A percentile compares a stretch with the other conserved stretches of the same genome.
phyloP scores from a whole-genome alignment of 768 basidiomycete genomes.

The Coprinopsis sp. region DNA sequence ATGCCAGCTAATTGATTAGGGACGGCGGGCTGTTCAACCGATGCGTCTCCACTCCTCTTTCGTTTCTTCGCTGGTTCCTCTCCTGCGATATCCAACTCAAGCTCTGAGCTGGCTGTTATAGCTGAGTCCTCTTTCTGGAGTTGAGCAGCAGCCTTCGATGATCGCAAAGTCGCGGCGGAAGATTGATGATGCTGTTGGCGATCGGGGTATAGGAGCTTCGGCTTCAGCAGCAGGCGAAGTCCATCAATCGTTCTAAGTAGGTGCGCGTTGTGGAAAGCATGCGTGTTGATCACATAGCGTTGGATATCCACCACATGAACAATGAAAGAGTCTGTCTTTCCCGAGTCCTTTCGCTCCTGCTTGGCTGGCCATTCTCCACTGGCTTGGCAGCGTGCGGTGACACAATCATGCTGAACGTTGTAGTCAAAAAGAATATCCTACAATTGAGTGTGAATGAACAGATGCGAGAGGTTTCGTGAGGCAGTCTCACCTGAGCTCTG shows the following conservation, averaged over 20 bases:
- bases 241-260: not conserved
- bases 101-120: too few species aligned
- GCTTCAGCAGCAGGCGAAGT: not conserved
- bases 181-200: not conserved
- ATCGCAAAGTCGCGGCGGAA: not conserved
- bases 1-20: too few species aligned
- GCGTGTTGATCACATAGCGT: slow-evolving; percentile 14
- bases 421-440: slow-evolving; percentile 10
- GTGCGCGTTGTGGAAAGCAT: slow-evolving; percentile 6
- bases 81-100: too few species aligned
- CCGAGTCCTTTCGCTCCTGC: slow-evolving; percentile 5
- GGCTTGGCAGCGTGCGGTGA: not conserved
- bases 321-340: slow-evolving; percentile 12
- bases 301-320: slow-evolving; percentile 17
- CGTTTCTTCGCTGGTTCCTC: too few species aligned
- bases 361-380: not conserved
- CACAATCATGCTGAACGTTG: slow-evolving; percentile 8
- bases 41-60: too few species aligned
- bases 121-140: too few species aligned
- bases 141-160: too few species aligned
- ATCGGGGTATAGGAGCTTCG: not conserved
- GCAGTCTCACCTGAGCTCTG: slow-evolving; percentile 5
- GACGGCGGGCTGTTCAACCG: too few species aligned
- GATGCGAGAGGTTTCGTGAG: not conserved
- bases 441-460: not conserved